Conservation (phyloP, 345 rosid genomes). For the Acer saccharum region DNA sequence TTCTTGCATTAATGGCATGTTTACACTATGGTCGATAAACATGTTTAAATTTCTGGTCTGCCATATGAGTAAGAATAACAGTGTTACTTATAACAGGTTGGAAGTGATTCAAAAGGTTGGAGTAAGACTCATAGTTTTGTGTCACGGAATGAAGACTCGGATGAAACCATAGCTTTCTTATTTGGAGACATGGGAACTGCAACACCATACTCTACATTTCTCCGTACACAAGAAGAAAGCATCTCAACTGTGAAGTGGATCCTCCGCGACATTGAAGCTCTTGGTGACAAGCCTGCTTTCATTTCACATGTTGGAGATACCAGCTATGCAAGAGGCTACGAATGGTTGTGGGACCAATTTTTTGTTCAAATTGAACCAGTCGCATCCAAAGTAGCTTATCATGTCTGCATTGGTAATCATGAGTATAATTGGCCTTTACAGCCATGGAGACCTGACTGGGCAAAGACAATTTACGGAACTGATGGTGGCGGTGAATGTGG, state of each 20-base stretch:
- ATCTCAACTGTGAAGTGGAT: constrained; percentile 82
- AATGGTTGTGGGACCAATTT: constrained; percentile 97
- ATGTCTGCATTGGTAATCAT: constrained; percentile 94
- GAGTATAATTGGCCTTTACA: constrained; percentile 93
- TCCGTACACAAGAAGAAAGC: constrained; percentile 81
- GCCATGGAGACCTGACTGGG: constrained; percentile 93
- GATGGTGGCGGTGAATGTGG: constrained; percentile 98
- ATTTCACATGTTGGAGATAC: constrained; percentile 92
- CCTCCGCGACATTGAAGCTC: constrained; percentile 69
- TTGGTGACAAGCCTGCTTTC: constrained; percentile 63
- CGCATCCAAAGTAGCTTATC: constrained; percentile 78
- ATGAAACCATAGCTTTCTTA: constrained; percentile 69
- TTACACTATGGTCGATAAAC: neutral
- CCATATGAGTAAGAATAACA: neutral
- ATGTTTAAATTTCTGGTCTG: neutral
- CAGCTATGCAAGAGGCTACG: constrained; percentile 85
- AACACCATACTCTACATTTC: constrained; percentile 71
- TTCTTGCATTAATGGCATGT: neutral
- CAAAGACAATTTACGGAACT: constrained; percentile 51
- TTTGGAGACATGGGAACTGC: constrained; percentile 92
- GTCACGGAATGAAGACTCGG: constrained; percentile 51
- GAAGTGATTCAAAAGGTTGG: constrained; percentile 82
- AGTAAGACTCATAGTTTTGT: constrained; percentile 65
- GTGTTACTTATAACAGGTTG: constrained; percentile 52
- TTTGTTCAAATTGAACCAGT: constrained; percentile 73